These are phyloP conservation scores for Teunomyces pallodes DNA, from an alignment of 805 yeast genomes.

Conservation along the genomic window DNA sequence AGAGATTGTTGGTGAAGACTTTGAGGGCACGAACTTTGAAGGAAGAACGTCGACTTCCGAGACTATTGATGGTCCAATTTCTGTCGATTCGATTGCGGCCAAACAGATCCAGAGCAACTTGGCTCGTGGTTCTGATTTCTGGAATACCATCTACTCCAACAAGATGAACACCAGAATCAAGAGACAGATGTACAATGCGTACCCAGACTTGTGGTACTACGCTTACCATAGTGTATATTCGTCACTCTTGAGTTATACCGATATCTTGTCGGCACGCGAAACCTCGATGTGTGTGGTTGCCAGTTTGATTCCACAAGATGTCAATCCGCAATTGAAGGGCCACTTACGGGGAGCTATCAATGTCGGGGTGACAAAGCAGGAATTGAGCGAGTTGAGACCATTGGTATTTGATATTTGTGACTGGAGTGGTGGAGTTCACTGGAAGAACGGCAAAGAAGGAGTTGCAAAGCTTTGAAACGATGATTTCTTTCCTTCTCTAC, in stretches of 20 bases:
- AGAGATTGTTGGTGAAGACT: slow-evolving; percentile 38
- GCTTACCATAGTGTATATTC: slow-evolving; percentile 73
- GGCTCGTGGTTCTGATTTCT: slow-evolving; percentile 59
- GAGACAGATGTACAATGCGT: slow-evolving; percentile 66
- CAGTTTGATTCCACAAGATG: slow-evolving; percentile 86
- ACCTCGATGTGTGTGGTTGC: slow-evolving; percentile 77
- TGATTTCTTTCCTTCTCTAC: neutral
- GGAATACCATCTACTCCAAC: slow-evolving; percentile 67
- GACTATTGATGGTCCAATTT: slow-evolving; percentile 44
- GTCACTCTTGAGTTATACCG: slow-evolving; percentile 69
- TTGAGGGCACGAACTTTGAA: slow-evolving; percentile 36
- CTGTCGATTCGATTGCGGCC: slow-evolving; percentile 27
- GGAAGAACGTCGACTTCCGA: slow-evolving; percentile 10
- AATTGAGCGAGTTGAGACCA: slow-evolving; percentile 56
- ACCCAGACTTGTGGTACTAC: slow-evolving; percentile 82
- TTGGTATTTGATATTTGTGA: slow-evolving; percentile 62
- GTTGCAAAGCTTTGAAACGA: slow-evolving; percentile 45
- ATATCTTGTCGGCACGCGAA: slow-evolving; percentile 60
- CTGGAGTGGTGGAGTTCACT: slow-evolving; percentile 63
- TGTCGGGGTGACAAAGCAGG: slow-evolving; percentile 67
- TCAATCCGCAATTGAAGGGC: slow-evolving; percentile 88
- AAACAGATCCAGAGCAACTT: slow-evolving; percentile 24
- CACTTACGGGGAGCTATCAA: slow-evolving; percentile 85
- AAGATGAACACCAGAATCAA: slow-evolving; percentile 69
- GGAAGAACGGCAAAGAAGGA: slow-evolving; percentile 51